Evolutionary conservation across 345 rosid genomes (phyloP).

Genomic region (Hibiscus syriacus): DNA sequence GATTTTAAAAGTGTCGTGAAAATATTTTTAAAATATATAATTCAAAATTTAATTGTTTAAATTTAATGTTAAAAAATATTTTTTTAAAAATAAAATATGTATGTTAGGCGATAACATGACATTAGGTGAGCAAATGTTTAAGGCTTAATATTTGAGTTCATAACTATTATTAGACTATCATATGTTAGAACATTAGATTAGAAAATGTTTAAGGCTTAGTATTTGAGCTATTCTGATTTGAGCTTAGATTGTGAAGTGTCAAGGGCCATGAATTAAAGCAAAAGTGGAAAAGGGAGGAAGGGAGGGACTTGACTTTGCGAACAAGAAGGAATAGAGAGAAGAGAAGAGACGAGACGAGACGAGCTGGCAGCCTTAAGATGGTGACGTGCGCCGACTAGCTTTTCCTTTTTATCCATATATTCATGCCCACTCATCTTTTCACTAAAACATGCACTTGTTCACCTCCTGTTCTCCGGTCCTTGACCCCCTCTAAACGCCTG

Average conservation of each 20-base stretch:
- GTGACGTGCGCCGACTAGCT: conserved; percentile 1
- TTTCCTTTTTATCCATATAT: not conserved
- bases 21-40: no score
- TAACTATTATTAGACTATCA: no score
- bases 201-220: no score
- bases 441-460: not conserved
- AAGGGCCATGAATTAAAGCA: not conserved
- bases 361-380: not conserved
- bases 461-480: not conserved
- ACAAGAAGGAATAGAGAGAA: not conserved
- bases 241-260: not conserved
- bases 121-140: no score
- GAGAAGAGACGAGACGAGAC: not conserved
- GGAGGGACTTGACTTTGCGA: not conserved
- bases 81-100: no score
- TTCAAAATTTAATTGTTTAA: no score
- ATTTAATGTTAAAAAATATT: no score
- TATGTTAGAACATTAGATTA: no score
- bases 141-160: no score
- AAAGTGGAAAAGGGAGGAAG: not conserved
- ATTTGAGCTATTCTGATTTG: not conserved
- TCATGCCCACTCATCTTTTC: not conserved
- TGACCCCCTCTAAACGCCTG: not conserved
- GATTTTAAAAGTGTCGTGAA: no score
- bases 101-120: no score